Percentiles rank a stretch among this genome's conserved stretches.
phyloP scores from a whole-genome alignment of 192 early-diverging fungal genomes.

The Irineochytrium annulatum region DNA sequence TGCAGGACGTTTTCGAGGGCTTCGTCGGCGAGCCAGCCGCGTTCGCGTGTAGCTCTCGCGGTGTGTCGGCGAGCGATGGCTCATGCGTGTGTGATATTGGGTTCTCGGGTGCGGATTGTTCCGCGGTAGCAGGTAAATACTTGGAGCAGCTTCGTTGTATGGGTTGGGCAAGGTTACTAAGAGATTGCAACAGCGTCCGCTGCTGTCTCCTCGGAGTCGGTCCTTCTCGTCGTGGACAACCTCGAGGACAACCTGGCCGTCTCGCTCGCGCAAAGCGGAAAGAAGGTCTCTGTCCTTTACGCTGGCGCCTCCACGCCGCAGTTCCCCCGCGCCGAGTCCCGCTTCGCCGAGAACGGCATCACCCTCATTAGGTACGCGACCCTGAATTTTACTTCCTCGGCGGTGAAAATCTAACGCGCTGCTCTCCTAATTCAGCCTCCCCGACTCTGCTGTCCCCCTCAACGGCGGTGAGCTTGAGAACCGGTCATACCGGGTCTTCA shows the following conservation, averaged over 20 bases:
- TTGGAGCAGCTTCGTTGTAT: not conserved
- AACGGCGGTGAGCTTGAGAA: conserved; percentile 22
- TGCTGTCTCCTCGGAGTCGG: conserved; percentile 5
- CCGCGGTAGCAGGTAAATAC: conserved; percentile 1
- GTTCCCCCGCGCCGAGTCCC: conserved; percentile 7
- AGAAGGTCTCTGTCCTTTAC: conserved; percentile 26
- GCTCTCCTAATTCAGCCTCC: conserved; percentile 11
- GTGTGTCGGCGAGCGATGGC: conserved; percentile 16
- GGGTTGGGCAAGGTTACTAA: conserved; percentile 6
- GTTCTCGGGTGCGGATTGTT: conserved; percentile 23
- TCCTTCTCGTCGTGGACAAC: conserved; percentile 28
- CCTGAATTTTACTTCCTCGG: conserved; percentile 6
- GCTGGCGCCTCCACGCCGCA: conserved; percentile 18
- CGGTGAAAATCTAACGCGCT: not conserved
- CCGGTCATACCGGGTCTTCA: conserved; percentile 27
- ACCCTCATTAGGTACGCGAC: conserved; percentile 13
- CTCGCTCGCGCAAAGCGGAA: conserved; percentile 14
- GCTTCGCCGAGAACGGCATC: conserved; percentile 17
- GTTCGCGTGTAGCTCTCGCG: conserved; percentile 28
- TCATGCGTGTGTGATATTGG: conserved; percentile 35
- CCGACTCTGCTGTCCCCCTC: conserved; percentile 18
- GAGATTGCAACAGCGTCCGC: not conserved
- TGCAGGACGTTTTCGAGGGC: too few relatives aligned
- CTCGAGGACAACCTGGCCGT: conserved; percentile 26
- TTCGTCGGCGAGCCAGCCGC: conserved; percentile 8